These are phyloP conservation scores for Chloranthus sessilifolius DNA, from an alignment of 164 flowering plant species.

Conservation along the genomic window DNA sequence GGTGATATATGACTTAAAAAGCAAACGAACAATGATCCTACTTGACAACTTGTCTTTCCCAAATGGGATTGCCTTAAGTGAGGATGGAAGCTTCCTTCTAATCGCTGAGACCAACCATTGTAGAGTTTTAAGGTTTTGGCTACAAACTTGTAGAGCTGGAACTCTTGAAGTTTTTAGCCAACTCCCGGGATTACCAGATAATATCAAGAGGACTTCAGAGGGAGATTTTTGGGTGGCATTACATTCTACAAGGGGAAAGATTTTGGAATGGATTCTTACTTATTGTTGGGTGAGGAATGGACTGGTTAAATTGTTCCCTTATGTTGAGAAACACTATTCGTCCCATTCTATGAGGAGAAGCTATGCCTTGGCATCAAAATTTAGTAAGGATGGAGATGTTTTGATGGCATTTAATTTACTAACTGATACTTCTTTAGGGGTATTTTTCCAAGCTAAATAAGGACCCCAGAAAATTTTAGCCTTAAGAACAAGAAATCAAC, in stretches of 20 bases:
- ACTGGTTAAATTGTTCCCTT: not conserved
- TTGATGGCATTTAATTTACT: slow-evolving; percentile 8
- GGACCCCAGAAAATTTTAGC: too few species aligned
- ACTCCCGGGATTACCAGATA: slow-evolving; percentile 26
- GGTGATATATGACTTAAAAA: slow-evolving; percentile 32
- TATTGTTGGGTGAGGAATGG: not conserved
- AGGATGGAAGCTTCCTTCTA: slow-evolving; percentile 26
- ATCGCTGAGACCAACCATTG: slow-evolving; percentile 10
- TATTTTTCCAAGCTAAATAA: too few species aligned
- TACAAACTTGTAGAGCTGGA: slow-evolving; percentile 14
- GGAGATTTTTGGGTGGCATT: slow-evolving; percentile 27
- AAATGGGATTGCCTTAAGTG: slow-evolving; percentile 40
- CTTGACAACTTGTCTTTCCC: slow-evolving; percentile 21
- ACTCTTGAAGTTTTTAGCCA: slow-evolving; percentile 9
- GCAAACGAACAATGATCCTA: slow-evolving; percentile 20
- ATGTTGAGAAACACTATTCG: not conserved
- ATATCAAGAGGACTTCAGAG: slow-evolving; percentile 16
- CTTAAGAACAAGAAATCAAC: too few species aligned
- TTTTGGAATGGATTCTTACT: slow-evolving; percentile 1
- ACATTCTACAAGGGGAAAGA: slow-evolving; percentile 1
- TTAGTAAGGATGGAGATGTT: slow-evolving; percentile 10
- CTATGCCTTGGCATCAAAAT: slow-evolving; percentile 3
- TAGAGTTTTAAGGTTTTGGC: slow-evolving; percentile 14
- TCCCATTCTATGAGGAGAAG: not conserved
- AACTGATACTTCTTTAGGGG: too few species aligned